Conservation (phyloP, 345 rosid species). For the Luvunga scandens region DNA sequence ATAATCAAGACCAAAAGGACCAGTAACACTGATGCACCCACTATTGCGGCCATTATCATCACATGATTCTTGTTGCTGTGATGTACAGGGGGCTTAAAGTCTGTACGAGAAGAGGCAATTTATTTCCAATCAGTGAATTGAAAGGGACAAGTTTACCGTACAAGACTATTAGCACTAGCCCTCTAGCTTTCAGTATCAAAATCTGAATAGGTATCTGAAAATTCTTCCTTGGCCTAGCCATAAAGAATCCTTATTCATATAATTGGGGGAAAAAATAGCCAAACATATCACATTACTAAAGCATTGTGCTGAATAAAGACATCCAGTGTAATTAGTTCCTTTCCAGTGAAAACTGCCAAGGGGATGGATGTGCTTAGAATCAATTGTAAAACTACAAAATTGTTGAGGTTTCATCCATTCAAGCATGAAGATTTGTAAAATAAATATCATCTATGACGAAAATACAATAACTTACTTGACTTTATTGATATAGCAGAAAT, state of each 20-base stretch:
- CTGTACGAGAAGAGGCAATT: constrained; percentile 32
- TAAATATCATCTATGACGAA: not conserved
- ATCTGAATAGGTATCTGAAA: not conserved
- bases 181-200: not conserved
- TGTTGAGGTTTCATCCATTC: not conserved
- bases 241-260: not conserved
- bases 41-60: constrained; percentile 28
- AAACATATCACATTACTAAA: not conserved
- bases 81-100: constrained; percentile 52
- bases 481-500: constrained; percentile 72
- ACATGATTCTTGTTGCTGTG: constrained; percentile 24
- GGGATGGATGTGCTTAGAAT: not conserved
- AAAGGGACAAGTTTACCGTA: not conserved
- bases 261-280: not conserved
- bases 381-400: not conserved
- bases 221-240: not conserved
- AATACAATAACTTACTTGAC: constrained; percentile 42
- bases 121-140: constrained; percentile 4
- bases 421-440: not conserved
- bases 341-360: not conserved
- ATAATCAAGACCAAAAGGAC: constrained; percentile 32
- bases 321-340: not conserved
- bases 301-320: not conserved
- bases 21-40: constrained; percentile 35
- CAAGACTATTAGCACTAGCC: not conserved